These are phyloP conservation scores for Yamadazyma friedrichii DNA, from an alignment of 1,139 yeast genomes.

Conservation along the genomic window DNA sequence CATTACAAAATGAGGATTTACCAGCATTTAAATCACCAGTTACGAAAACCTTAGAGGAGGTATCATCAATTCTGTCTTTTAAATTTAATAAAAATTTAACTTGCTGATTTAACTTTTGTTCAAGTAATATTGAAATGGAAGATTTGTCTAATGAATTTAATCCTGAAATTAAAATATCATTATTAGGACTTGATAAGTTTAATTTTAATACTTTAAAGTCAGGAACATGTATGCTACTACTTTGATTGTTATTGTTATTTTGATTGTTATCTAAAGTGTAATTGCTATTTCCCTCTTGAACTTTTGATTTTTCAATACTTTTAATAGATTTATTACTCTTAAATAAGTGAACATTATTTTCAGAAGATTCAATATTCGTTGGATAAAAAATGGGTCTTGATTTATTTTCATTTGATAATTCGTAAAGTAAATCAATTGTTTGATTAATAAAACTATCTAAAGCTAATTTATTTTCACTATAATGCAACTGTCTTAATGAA, in stretches of 20 bases:
- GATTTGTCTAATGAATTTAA: slow-evolving; percentile 58
- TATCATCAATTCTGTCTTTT: slow-evolving; percentile 84
- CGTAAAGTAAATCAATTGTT: slow-evolving; percentile 52
- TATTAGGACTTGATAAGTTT: slow-evolving; percentile 48
- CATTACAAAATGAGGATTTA: slow-evolving; percentile 93
- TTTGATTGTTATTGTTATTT: slow-evolving; percentile 18
- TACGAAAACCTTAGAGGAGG: slow-evolving; percentile 88
- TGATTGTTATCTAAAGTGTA: no score
- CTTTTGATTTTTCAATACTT: slow-evolving; percentile 30
- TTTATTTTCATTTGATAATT: slow-evolving; percentile 55
- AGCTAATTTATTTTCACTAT: slow-evolving; percentile 63
- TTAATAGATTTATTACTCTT: slow-evolving; percentile 35
- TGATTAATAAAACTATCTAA: slow-evolving; percentile 63
- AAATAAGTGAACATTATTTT: slow-evolving; percentile 51
- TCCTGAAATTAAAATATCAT: slow-evolving; percentile 39
- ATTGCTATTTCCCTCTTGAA: slow-evolving; percentile 2
- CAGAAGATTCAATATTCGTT: slow-evolving; percentile 34
- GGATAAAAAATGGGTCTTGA: slow-evolving; percentile 70
- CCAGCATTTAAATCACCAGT: slow-evolving; percentile 98
- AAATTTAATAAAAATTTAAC: slow-evolving; percentile 70
- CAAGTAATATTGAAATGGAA: slow-evolving; percentile 64
- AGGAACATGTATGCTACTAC: slow-evolving; percentile 4
- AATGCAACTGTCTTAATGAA: slow-evolving; percentile 64
- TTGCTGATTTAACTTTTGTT: slow-evolving; percentile 60
- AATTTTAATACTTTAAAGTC: slow-evolving; percentile 59